A percentile compares a stretch with the other conserved stretches of the same genome.
These are phyloP conservation scores for Lactarius hatsudake DNA, from an alignment of 768 basidiomycete species.

Conservation along the genomic window DNA sequence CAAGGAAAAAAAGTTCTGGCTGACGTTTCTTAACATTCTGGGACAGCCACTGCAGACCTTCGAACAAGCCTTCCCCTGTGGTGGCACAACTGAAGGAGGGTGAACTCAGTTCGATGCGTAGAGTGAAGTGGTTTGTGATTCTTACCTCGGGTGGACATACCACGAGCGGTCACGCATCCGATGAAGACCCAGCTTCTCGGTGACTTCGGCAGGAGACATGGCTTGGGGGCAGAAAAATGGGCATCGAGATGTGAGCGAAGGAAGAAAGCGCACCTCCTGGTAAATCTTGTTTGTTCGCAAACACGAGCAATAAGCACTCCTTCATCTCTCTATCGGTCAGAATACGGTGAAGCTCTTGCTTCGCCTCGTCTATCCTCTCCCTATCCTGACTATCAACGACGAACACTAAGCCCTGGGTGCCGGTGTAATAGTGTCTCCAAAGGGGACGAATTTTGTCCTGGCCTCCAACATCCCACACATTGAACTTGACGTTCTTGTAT, in stretches of 20 bases:
- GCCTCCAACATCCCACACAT: conserved; percentile 97
- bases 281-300: conserved; percentile 98
- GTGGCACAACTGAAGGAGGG: conserved; percentile 73
- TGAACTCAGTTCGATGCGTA: background rate
- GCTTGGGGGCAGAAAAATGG: conserved; percentile 44
- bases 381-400: conserved; percentile 97
- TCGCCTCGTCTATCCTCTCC: conserved; percentile 94
- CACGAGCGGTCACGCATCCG: conserved; percentile 96
- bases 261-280: conserved; percentile 73
- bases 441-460: conserved; percentile 99
- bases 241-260: background rate
- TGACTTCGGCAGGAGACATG: conserved; percentile 99
- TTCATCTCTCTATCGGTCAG: conserved; percentile 97
- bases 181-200: conserved; percentile 93
- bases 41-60: conserved; percentile 95
- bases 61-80: conserved; percentile 94
- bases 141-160: conserved; percentile 98
- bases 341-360: conserved; percentile 93
- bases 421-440: conserved; percentile 99
- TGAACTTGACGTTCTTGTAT: conserved; percentile 97
- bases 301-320: conserved; percentile 94
- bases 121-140: conserved; percentile 15
- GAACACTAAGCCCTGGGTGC: conserved; percentile 97
- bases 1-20: conserved; percentile 40
- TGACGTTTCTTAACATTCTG: conserved; percentile 96